Evolutionary conservation across 1,284 basidiomycete genomes (phyloP).

Genomic region (Naganishia cerealis): DNA sequence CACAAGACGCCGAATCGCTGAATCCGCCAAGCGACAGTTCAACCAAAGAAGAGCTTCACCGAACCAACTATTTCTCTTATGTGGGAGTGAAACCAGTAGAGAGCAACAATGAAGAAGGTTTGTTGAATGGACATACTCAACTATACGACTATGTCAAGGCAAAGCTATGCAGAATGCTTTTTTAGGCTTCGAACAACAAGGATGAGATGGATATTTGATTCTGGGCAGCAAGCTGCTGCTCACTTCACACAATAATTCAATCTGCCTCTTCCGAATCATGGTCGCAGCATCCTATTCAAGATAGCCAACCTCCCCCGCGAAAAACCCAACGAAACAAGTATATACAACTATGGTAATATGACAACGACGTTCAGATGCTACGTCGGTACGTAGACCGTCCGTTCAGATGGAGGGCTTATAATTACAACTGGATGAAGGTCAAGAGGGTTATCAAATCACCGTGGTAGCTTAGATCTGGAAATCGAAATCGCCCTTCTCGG

Average conservation of each 20-base stretch:
- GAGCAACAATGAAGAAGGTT: neutral
- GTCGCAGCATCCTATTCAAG: neutral
- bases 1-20: neutral
- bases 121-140: neutral
- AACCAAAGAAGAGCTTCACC: neutral
- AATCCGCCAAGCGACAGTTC: neutral
- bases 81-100: neutral
- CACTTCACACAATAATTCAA: neutral
- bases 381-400: too few species aligned
- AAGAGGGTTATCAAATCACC: neutral
- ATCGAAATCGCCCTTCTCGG: slow-evolving; percentile 25
- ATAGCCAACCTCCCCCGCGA: neutral
- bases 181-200: neutral
- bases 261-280: neutral
- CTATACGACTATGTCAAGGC: slow-evolving; percentile 3
- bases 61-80: neutral
- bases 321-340: too few species aligned
- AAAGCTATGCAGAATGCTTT: neutral
- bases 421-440: neutral
- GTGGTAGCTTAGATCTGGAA: slow-evolving; percentile 20
- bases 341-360: too few species aligned
- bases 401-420: neutral
- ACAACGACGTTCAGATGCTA: too few species aligned
- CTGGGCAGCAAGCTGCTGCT: neutral
- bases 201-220: neutral